Conservation (phyloP, 768 basidiomycete genomes). For the Mycena leptocephala region DNA sequence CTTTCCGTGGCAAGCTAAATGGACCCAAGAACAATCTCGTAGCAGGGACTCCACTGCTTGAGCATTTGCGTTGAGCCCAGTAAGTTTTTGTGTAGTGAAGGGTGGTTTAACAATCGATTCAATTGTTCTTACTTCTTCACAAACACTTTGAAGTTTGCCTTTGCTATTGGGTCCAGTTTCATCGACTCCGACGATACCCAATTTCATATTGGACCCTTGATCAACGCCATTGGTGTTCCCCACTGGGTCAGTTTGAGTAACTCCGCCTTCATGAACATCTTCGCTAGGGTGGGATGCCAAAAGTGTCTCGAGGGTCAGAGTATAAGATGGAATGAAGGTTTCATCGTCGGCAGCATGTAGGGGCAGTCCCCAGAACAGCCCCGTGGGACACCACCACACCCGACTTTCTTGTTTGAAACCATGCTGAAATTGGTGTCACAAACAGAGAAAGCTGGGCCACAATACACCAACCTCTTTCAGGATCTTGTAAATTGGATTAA, state of each 20-base stretch:
- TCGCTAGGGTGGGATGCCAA: neutral
- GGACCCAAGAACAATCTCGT: neutral
- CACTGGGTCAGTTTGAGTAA: too few species aligned
- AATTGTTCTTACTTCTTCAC: neutral
- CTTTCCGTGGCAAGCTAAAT: neutral
- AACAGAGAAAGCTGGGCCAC: neutral
- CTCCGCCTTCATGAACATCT: too few species aligned
- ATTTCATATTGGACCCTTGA: too few species aligned
- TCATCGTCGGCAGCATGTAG: neutral
- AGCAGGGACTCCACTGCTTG: neutral
- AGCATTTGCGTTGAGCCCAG: neutral
- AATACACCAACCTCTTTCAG: neutral
- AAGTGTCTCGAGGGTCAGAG: neutral
- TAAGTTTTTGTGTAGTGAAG: neutral
- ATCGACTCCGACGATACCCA: neutral
- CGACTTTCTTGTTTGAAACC: neutral
- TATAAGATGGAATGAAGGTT: neutral
- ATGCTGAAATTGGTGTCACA: neutral
- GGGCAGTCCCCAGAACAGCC: neutral
- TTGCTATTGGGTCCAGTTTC: neutral
- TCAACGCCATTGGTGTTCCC: too few species aligned
- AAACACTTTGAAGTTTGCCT: neutral
- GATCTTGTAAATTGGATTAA: neutral
- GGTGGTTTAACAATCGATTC: neutral
- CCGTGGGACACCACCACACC: conserved; percentile 3